These are phyloP conservation scores for Punica granatum DNA, from an alignment of 345 rosid species.

Conservation along the genomic window DNA sequence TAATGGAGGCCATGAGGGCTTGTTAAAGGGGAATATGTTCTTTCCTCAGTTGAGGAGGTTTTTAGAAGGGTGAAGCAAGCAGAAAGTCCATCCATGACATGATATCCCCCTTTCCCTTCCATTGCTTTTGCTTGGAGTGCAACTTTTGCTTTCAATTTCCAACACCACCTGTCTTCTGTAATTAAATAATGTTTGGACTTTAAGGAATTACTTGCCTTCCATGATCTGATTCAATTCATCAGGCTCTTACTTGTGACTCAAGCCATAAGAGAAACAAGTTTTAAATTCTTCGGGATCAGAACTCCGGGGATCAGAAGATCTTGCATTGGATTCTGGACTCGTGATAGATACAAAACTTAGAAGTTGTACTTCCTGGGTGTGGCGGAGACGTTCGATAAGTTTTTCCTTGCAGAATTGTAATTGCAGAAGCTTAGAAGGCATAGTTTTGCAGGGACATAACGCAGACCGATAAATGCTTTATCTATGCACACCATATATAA, in stretches of 20 bases:
- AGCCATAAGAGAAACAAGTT: background rate
- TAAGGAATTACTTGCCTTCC: background rate
- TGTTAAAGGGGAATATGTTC: constrained; percentile 30
- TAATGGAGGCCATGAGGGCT: constrained; percentile 21
- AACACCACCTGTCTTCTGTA: background rate
- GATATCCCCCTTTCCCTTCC: constrained; percentile 14
- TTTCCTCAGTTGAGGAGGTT: constrained; percentile 37
- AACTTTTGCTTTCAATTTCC: constrained; percentile 20
- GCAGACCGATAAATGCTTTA: background rate
- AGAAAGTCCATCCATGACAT: constrained; percentile 14
- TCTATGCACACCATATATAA: background rate
- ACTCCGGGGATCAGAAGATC: background rate
- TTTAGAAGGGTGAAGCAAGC: constrained; percentile 36
- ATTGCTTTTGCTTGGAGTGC: constrained; percentile 8
- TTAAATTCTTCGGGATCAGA: background rate
- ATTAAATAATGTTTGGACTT: background rate
- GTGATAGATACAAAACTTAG: too few relatives aligned
- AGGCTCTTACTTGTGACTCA: background rate
- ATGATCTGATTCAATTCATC: background rate
- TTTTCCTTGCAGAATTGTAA: background rate
- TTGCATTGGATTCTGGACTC: too few relatives aligned
- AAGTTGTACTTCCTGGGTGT: too few relatives aligned
- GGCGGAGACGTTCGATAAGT: background rate
- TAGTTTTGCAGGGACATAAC: background rate
- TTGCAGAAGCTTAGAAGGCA: background rate